Evolutionary conservation across 2,329 filamentous ascomycete species (phyloP).

Genomic region (Colletotrichum simmondsii): DNA sequence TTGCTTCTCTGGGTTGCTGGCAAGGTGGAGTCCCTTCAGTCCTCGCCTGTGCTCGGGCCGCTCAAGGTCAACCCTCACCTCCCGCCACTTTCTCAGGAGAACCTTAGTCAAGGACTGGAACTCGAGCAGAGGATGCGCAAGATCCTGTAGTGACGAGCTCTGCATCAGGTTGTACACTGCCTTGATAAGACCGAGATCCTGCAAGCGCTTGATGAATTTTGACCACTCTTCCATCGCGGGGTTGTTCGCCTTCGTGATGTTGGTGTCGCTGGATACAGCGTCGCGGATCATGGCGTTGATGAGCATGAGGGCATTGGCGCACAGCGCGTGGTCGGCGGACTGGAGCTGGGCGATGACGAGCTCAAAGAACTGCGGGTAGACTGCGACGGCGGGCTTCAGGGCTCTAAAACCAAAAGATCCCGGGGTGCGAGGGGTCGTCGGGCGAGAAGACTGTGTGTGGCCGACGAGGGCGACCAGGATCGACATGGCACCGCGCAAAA

Average conservation of each 20-base stretch:
- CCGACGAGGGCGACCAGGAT: conserved; percentile 94
- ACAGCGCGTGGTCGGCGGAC: conserved; percentile 93
- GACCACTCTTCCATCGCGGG: conserved; percentile 81
- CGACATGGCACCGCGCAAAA: conserved; percentile 95
- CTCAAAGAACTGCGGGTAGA: conserved; percentile 94
- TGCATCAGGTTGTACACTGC: conserved; percentile 95
- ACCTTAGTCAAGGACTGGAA: conserved; percentile 94
- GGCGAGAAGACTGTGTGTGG: conserved; percentile 74
- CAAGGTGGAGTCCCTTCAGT: conserved; percentile 85
- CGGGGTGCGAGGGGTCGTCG: conserved; percentile 53
- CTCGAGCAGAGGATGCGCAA: conserved; percentile 89
- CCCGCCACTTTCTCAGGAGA: conserved; percentile 86
- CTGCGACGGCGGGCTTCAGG: conserved; percentile 88
- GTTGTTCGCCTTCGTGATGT: conserved; percentile 40
- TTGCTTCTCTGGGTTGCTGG: conserved; percentile 77
- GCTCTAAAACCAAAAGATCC: conserved; percentile 88
- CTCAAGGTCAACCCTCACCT: conserved; percentile 86
- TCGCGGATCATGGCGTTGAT: conserved; percentile 97
- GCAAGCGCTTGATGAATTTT: conserved; percentile 91
- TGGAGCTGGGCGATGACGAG: conserved; percentile 92
- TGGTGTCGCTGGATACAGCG: conserved; percentile 79
- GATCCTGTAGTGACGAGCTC: conserved; percentile 88
- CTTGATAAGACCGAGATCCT: conserved; percentile 92
- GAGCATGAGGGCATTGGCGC: conserved; percentile 93
- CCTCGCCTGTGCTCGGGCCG: conserved; percentile 88